Base-by-base conservation (phyloP, 257 asterid genomes). In the Thymus quinquecostatus region DNA sequence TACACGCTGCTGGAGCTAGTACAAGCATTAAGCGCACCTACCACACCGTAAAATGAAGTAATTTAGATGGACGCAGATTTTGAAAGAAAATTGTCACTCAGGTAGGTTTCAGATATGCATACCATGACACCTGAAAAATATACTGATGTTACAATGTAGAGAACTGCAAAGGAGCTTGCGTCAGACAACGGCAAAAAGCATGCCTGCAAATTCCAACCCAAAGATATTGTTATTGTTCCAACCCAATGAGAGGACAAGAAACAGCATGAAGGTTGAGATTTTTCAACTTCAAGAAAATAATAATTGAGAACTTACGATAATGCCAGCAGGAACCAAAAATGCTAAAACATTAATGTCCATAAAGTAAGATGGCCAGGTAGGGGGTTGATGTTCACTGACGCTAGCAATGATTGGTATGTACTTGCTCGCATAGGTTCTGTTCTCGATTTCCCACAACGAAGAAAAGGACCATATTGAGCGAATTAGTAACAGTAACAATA, bases 81-180 rank as follows among this genome's bases (percentile, higher is more conserved):
- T 4, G 44, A 38, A 60, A 33, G 34, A 64, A 45, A 49, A 44
- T 27, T 40, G 38, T 51, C 32, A 64, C 58, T 56, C 55, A 66
- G 36, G 54, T 1, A 45, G 58, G 79, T 62, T 68, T 69, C 63
- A 64, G 38, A 65, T 58, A 66, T 60, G 29, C 81, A 56, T 78
- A 95, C 99, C 99, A 95, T 95, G 85, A 95, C 99, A 75, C 99
- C 99, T 73, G 99, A 95, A 80, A 95, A 95, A 71, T 95, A 95
- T 44, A 88, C 97, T 78, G 99, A 92, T 75, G 98, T 95, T 60
- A 92, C 98, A 70, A 95, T 87, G 79, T 92, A 95, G 60, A 95
- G 99, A 73, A 92, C 77, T 45, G 91, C 96, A 71, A 95, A 95
- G 66, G 97, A 92, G 86, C 99, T 95, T 73, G 99, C 98, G 85